Conservation (phyloP, 106 monocot species). For the Platanthera zijinensis region DNA sequence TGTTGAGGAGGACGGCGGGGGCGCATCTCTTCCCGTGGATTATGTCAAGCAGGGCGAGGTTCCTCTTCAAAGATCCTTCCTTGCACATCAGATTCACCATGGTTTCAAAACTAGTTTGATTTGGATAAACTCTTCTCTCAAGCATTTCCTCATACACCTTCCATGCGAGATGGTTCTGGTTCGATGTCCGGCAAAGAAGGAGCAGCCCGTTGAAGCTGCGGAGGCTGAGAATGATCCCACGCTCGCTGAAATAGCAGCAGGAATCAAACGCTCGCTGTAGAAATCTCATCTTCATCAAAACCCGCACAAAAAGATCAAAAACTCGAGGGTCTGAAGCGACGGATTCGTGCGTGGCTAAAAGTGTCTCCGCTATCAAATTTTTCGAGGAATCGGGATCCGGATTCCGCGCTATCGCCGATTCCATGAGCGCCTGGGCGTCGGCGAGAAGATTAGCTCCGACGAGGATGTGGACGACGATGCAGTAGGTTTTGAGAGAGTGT, state of each 20-base stretch:
- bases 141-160: constrained; percentile 70
- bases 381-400: not conserved
- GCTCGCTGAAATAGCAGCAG: constrained; percentile 34
- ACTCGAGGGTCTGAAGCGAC: constrained; percentile 33
- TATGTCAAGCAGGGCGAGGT: constrained; percentile 20
- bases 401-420: constrained; percentile 17
- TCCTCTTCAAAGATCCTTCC: constrained; percentile 42
- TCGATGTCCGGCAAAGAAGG: constrained; percentile 31
- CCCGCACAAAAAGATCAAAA: constrained; percentile 59
- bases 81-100: constrained; percentile 64
- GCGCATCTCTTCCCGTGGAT: constrained; percentile 51
- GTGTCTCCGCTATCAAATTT: constrained; percentile 17
- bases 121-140: constrained; percentile 47
- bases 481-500: constrained; percentile 34
- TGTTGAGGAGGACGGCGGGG: constrained; percentile 34
- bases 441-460: constrained; percentile 29
- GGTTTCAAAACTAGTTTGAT: constrained; percentile 40
- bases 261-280: constrained; percentile 38
- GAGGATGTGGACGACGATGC: constrained; percentile 44
- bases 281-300: constrained; percentile 38
- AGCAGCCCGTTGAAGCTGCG: constrained; percentile 52
- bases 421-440: constrained; percentile 35
- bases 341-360: constrained; percentile 30
- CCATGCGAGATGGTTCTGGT: constrained; percentile 37
- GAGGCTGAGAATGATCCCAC: constrained; percentile 30